These are phyloP conservation scores for Sporothrix protearum DNA, from an alignment of 2,329 filamentous ascomycete genomes.

Conservation along the genomic window DNA sequence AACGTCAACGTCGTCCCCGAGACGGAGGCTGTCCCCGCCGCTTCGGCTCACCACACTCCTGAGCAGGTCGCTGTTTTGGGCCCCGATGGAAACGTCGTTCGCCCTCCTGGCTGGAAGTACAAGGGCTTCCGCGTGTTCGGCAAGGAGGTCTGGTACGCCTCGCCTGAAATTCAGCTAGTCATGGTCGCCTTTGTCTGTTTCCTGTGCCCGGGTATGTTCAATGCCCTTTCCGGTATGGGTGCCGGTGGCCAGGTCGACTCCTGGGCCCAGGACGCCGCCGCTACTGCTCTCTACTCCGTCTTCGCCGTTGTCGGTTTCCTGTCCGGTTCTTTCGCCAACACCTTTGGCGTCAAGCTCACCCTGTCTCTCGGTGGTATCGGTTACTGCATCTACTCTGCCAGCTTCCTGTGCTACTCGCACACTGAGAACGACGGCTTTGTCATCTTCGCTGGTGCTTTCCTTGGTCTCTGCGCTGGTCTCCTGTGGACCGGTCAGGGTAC, in stretches of 20 bases:
- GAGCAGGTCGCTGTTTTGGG: constrained; percentile 13
- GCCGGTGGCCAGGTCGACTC: constrained; percentile 31
- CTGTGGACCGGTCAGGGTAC: constrained; percentile 80
- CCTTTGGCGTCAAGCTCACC: constrained; percentile 64
- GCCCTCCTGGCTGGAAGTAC: constrained; percentile 64
- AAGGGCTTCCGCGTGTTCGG: constrained; percentile 54
- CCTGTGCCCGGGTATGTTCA: constrained; percentile 39
- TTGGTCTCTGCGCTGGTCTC: constrained; percentile 74
- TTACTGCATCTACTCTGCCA: constrained; percentile 70
- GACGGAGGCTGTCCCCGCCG: background rate
- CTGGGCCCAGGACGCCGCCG: constrained; percentile 34
- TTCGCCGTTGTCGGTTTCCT: constrained; percentile 63
- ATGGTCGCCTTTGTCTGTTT: constrained; percentile 68
- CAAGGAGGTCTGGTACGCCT: constrained; percentile 65
- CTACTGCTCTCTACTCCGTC: constrained; percentile 47
- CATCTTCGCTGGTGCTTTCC: constrained; percentile 70
- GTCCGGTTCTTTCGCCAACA: constrained; percentile 75
- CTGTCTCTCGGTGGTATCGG: constrained; percentile 71
- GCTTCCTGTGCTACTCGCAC: constrained; percentile 68
- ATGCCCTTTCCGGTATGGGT: constrained; percentile 32
- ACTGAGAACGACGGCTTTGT: constrained; percentile 65
- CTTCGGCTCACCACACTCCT: background rate
- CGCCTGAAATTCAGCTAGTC: constrained; percentile 66
- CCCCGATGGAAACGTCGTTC: constrained; percentile 29
- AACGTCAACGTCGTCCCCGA: constrained; percentile 12